Percentiles rank a stretch among this genome's conserved stretches.
phyloP scores from a whole-genome alignment of 2,329 filamentous ascomycete species.

The Dactylellina drechsleri region DNA sequence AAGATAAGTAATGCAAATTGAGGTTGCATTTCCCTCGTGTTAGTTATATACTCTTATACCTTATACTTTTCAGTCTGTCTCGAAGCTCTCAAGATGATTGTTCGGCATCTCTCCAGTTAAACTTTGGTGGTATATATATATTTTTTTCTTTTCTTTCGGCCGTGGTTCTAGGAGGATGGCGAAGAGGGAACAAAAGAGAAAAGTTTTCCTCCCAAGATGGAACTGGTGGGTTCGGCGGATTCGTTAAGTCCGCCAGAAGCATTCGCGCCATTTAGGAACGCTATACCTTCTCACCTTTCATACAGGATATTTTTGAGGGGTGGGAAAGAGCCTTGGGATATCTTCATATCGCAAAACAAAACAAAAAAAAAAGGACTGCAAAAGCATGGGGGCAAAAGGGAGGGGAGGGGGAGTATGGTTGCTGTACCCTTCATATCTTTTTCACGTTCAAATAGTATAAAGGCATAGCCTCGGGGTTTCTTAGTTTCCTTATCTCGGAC shows the following conservation, averaged over 20 bases:
- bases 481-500: slow-evolving; percentile 86
- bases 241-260: slow-evolving; percentile 48
- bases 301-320: slow-evolving; percentile 35
- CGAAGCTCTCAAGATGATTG: slow-evolving; percentile 22
- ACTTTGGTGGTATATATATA: slow-evolving; percentile 2
- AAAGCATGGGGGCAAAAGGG: slow-evolving; percentile 59
- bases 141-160: slow-evolving; percentile 10
- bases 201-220: slow-evolving; percentile 44
- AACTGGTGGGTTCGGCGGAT: slow-evolving; percentile 45
- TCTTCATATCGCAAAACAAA: slow-evolving; percentile 52
- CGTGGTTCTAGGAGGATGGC: slow-evolving; percentile 21
- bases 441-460: slow-evolving; percentile 95
- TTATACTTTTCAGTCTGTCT: slow-evolving; percentile 23
- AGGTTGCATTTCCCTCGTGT: slow-evolving; percentile 72
- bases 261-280: slow-evolving; percentile 55
- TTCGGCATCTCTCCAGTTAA: slow-evolving; percentile 36
- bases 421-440: slow-evolving; percentile 98
- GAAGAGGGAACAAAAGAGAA: slow-evolving; percentile 19
- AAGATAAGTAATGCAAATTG: slow-evolving; percentile 61
- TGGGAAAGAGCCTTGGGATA: slow-evolving; percentile 47
- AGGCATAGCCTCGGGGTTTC: slow-evolving; percentile 88
- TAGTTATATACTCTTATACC: slow-evolving; percentile 65
- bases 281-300: slow-evolving; percentile 55
- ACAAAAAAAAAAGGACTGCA: slow-evolving; percentile 56
- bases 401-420: slow-evolving; percentile 62